phyloP scores from a whole-genome alignment of 805 yeast species.

The Wickerhamiella siamensis region DNA sequence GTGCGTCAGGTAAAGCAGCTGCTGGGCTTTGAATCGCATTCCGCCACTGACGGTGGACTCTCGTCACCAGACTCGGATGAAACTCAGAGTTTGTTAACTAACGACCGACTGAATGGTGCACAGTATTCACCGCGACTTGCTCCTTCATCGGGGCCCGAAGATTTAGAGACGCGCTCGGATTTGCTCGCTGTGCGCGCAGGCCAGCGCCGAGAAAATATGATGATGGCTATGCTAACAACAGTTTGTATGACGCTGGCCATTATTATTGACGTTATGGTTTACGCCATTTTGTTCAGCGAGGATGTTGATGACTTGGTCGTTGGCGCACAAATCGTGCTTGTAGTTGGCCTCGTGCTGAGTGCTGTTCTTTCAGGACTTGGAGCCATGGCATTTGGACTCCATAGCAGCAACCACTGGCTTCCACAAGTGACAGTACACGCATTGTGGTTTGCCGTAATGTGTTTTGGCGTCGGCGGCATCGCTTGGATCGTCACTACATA shows the following conservation, averaged over 20 bases:
- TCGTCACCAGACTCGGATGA: conserved; percentile 9
- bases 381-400: conserved; percentile 31
- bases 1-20: conserved; percentile 6
- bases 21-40: conserved; percentile 4
- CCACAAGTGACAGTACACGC: conserved; percentile 33
- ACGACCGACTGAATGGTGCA: conserved; percentile 5
- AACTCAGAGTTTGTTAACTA: conserved; percentile 3
- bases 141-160: conserved; percentile 2
- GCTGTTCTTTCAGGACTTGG: conserved; percentile 31
- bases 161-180: conserved; percentile 7
- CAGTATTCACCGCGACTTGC: conserved; percentile 13
- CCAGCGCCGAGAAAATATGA: conserved; percentile 25
- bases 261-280: conserved; percentile 26
- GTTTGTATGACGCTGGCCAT: conserved; percentile 28
- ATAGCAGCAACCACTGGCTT: conserved; percentile 29
- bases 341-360: conserved; percentile 31
- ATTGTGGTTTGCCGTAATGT: conserved; percentile 28
- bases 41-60: not conserved
- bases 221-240: conserved; percentile 33
- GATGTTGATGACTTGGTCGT: conserved; percentile 18
- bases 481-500: conserved; percentile 17
- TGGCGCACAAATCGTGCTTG: conserved; percentile 23
- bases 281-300: conserved; percentile 29
- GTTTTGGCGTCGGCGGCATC: conserved; percentile 33
- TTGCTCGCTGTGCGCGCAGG: conserved; percentile 7